Evolutionary conservation across 2,329 filamentous ascomycete genomes (phyloP).

Genomic region (Teratosphaeria destructans): DNA sequence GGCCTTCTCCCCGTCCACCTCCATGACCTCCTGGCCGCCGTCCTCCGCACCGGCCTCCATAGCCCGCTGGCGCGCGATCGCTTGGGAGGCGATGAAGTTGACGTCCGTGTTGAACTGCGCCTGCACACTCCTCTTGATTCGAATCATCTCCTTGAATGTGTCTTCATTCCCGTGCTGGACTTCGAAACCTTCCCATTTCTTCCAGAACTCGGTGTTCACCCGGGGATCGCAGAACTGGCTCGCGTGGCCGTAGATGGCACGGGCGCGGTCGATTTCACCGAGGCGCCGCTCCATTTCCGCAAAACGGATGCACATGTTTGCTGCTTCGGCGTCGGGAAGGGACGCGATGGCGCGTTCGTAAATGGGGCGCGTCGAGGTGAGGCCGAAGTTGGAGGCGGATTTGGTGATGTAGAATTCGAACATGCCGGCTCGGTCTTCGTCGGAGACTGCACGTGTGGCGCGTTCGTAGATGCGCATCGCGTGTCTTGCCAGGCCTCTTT

Average conservation of each 20-base stretch:
- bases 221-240: conserved; percentile 96
- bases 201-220: conserved; percentile 76
- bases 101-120: conserved; percentile 98
- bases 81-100: conserved; percentile 95
- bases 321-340: conserved; percentile 85
- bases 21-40: conserved; percentile 33
- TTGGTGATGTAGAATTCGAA: conserved; percentile 99
- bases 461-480: conserved; percentile 99
- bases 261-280: conserved; percentile 86
- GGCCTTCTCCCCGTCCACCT: conserved; percentile 39
- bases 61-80: conserved; percentile 67
- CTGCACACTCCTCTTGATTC: conserved; percentile 93
- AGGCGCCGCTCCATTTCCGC: conserved; percentile 90
- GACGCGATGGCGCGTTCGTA: conserved; percentile 93
- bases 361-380: conserved; percentile 87
- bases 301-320: conserved; percentile 98
- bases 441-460: conserved; percentile 84
- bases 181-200: conserved; percentile 94
- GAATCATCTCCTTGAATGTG: conserved; percentile 98
- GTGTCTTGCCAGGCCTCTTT: conserved; percentile 83
- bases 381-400: conserved; percentile 92
- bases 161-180: conserved; percentile 98
- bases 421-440: conserved; percentile 93
- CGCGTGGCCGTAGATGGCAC: conserved; percentile 92
- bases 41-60: conserved; percentile 33